phyloP scores from a whole-genome alignment of 2,329 filamentous ascomycete species.

The Xylariaceae sp. region DNA sequence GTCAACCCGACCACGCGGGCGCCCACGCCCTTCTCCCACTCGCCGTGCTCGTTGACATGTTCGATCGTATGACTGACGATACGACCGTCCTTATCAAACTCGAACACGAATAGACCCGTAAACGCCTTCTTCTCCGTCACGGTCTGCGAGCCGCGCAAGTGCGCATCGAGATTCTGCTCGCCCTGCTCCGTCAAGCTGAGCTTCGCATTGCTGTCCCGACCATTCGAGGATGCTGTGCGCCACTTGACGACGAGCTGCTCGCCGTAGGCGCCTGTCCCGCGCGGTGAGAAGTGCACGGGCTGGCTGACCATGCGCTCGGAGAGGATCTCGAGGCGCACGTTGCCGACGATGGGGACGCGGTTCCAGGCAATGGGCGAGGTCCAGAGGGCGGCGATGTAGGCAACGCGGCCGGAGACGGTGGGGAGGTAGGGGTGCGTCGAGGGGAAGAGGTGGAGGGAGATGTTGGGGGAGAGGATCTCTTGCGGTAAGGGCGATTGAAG shows the following conservation, averaged over 20 bases:
- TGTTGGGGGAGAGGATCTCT: conserved; percentile 70
- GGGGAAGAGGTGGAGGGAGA: conserved; percentile 65
- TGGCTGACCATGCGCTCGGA: conserved; percentile 79
- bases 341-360: conserved; percentile 81
- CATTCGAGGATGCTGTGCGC: conserved; percentile 52
- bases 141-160: conserved; percentile 35
- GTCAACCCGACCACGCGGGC: conserved; percentile 85
- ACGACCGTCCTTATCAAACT: conserved; percentile 83
- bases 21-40: conserved; percentile 75
- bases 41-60: conserved; percentile 75
- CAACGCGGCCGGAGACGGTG: conserved; percentile 81
- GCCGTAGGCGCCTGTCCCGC: conserved; percentile 49
- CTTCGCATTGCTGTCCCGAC: conserved; percentile 40
- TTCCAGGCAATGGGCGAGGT: conserved; percentile 96
- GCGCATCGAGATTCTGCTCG: conserved; percentile 34
- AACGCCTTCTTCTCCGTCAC: conserved; percentile 68
- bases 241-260: conserved; percentile 91
- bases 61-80: conserved; percentile 89
- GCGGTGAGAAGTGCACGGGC: conserved; percentile 43
- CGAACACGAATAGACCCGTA: conserved; percentile 87
- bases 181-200: conserved; percentile 28
- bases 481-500: conserved; percentile 64
- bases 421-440: conserved; percentile 83
- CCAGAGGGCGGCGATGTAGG: conserved; percentile 91
- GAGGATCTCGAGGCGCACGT: conserved; percentile 79